Conservation (phyloP, 345 rosid genomes). For the Gossypium raimondii region DNA sequence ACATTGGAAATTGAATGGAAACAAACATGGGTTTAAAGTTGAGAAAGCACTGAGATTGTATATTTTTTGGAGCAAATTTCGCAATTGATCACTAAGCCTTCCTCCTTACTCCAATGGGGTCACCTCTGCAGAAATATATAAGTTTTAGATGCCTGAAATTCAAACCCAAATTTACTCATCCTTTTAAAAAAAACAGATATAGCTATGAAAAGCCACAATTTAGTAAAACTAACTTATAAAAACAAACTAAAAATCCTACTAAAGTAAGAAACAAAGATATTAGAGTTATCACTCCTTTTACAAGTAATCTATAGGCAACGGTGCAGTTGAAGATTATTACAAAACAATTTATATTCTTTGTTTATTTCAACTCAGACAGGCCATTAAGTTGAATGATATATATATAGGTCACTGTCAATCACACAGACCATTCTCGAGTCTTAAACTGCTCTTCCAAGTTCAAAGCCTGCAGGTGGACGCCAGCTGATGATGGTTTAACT, state of each 20-base stretch:
- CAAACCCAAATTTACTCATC: too few species aligned
- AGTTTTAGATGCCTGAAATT: too few species aligned
- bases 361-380: neutral
- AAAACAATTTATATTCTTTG: neutral
- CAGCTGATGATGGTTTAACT: slow-evolving; percentile 5
- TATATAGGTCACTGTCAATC: neutral
- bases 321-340: neutral
- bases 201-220: neutral
- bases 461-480: neutral
- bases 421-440: neutral
- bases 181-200: too few species aligned
- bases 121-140: too few species aligned
- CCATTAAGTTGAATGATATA: neutral
- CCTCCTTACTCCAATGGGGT: neutral
- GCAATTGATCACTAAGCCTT: neutral
- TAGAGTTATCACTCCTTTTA: neutral
- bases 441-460: neutral
- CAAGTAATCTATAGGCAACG: neutral
- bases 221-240: neutral
- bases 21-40: neutral
- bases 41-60: neutral
- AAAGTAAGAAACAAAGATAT: too few species aligned
- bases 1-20: neutral
- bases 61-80: neutral
- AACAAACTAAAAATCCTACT: too few species aligned